Evolutionary conservation across 805 yeast species (phyloP).

Genomic region (Cyberlindnera euphorbiiphila): DNA sequence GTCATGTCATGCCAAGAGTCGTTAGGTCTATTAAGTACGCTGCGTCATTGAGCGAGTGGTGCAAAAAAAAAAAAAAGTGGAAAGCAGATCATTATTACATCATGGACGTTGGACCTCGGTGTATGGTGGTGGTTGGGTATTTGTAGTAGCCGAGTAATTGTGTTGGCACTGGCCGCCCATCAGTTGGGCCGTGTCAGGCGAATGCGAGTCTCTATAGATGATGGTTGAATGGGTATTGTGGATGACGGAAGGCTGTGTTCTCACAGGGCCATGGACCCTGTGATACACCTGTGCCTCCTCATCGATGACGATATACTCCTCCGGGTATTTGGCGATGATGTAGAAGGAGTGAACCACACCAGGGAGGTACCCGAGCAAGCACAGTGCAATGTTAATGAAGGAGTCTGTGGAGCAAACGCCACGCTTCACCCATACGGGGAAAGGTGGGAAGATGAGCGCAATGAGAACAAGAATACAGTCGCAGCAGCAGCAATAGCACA

Average conservation of each 20-base stretch:
- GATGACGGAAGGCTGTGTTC: neutral
- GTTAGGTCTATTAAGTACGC: no score
- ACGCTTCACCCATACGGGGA: slow-evolving; percentile 70
- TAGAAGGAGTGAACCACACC: slow-evolving; percentile 78
- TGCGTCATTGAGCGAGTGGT: no score
- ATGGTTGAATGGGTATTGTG: neutral
- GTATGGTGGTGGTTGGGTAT: slow-evolving; percentile 21
- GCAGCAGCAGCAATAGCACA: slow-evolving; percentile 28
- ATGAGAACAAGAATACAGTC: slow-evolving; percentile 67
- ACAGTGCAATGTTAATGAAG: slow-evolving; percentile 65
- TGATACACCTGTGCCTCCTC: slow-evolving; percentile 25
- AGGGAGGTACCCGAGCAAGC: slow-evolving; percentile 69
- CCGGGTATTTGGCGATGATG: slow-evolving; percentile 70
- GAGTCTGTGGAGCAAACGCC: slow-evolving; percentile 72
- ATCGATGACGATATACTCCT: slow-evolving; percentile 29
- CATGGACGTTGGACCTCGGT: slow-evolving; percentile 15
- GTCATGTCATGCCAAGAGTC: no score
- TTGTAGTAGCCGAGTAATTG: slow-evolving; percentile 14
- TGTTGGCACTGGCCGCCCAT: slow-evolving; percentile 1
- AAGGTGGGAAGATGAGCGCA: slow-evolving; percentile 72
- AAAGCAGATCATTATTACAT: no score
- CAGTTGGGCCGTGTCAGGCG: slow-evolving; percentile 14
- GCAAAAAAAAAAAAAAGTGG: no score
- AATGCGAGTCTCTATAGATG: slow-evolving; percentile 13
- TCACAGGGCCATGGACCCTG: slow-evolving; percentile 7